These are phyloP conservation scores for Fonsecaea monophora DNA, from an alignment of 2,329 filamentous ascomycete genomes.

Conservation along the genomic window DNA sequence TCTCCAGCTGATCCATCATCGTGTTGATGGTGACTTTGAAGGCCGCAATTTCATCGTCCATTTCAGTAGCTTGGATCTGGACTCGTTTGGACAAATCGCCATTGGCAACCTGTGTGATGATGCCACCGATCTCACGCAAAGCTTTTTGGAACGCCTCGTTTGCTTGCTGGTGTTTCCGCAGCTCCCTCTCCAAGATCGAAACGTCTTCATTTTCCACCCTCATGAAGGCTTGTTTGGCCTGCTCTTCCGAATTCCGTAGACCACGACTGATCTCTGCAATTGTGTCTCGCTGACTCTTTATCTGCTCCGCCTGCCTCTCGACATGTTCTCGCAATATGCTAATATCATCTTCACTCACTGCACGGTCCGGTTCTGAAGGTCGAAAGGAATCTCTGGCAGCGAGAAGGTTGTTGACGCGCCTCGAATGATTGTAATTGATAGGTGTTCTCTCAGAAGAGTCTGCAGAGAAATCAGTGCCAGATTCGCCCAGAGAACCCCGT, in stretches of 20 bases:
- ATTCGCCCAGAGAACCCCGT: constrained; percentile 41
- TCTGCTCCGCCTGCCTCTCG: constrained; percentile 89
- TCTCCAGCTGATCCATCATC: constrained; percentile 98
- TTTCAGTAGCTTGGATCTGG: constrained; percentile 91
- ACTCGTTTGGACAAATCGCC: constrained; percentile 97
- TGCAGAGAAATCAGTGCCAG: constrained; percentile 46
- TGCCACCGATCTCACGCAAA: constrained; percentile 92
- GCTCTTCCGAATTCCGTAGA: constrained; percentile 81
- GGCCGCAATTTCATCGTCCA: constrained; percentile 96
- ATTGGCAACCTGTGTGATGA: constrained; percentile 93
- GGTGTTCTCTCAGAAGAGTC: constrained; percentile 45
- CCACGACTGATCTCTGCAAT: constrained; percentile 85
- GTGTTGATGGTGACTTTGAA: constrained; percentile 99
- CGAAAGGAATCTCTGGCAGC: constrained; percentile 47
- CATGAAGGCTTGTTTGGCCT: constrained; percentile 81
- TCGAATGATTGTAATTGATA: constrained; percentile 43
- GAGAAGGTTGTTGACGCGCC: constrained; percentile 47
- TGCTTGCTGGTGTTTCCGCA: constrained; percentile 96
- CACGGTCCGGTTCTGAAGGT: constrained; percentile 56
- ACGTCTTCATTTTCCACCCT: constrained; percentile 87
- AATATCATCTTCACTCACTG: constrained; percentile 79
- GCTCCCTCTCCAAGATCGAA: constrained; percentile 84
- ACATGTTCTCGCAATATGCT: constrained; percentile 87
- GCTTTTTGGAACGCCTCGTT: constrained; percentile 99
- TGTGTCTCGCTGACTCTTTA: constrained; percentile 84